These are phyloP conservation scores for Suhomyces yuchorum DNA, from an alignment of 1,139 yeast genomes.

Conservation along the genomic window DNA sequence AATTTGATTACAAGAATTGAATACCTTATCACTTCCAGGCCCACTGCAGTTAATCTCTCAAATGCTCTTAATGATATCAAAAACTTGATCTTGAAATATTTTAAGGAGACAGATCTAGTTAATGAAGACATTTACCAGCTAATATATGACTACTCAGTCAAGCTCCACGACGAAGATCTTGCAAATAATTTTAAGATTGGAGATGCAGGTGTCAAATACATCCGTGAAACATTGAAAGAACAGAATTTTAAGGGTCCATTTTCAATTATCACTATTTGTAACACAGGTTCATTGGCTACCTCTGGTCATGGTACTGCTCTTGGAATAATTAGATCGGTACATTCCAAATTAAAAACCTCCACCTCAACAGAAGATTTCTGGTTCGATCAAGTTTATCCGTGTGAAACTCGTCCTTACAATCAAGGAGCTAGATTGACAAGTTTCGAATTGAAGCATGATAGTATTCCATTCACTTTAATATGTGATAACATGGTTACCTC, in stretches of 20 bases:
- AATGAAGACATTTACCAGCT: slow-evolving; percentile 34
- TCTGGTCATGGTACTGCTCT: slow-evolving; percentile 97
- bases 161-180: slow-evolving; percentile 73
- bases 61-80: slow-evolving; percentile 72
- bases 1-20: slow-evolving; percentile 53
- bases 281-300: slow-evolving; percentile 90
- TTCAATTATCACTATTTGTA: slow-evolving; percentile 82
- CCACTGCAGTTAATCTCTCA: slow-evolving; percentile 91
- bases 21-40: slow-evolving; percentile 75
- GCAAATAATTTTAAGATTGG: slow-evolving; percentile 78
- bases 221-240: slow-evolving; percentile 45
- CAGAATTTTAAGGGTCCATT: slow-evolving; percentile 65
- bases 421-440: slow-evolving; percentile 96
- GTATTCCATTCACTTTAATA: slow-evolving; percentile 83
- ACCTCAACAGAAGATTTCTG: slow-evolving; percentile 36
- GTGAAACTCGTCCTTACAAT: slow-evolving; percentile 95
- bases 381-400: slow-evolving; percentile 73
- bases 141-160: slow-evolving; percentile 55
- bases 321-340: slow-evolving; percentile 81
- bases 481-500: slow-evolving; percentile 94
- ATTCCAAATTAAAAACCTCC: slow-evolving; percentile 39
- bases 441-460: slow-evolving; percentile 81
- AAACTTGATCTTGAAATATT: slow-evolving; percentile 28
- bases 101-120: slow-evolving; percentile 21
- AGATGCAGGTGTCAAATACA: slow-evolving; percentile 74